Conservation (phyloP, 805 yeast species). For the Candida insectorum region DNA sequence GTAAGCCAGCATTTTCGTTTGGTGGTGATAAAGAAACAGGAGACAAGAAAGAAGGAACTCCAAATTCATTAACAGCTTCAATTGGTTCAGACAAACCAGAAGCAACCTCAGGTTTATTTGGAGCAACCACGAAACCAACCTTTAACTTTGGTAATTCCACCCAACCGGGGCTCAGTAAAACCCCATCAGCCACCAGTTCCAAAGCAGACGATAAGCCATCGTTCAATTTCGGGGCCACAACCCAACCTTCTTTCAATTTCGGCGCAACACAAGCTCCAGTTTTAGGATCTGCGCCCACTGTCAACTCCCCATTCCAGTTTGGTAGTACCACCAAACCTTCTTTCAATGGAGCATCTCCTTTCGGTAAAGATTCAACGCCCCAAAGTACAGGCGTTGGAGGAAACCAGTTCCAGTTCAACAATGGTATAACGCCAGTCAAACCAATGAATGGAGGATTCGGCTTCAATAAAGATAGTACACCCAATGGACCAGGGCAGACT, state of each 20-base stretch:
- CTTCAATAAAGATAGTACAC: conserved; percentile 7
- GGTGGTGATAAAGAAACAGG: conserved; percentile 1
- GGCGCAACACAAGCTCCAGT: conserved; percentile 4
- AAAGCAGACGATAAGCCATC: conserved; percentile 10
- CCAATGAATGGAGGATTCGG: conserved; percentile 7
- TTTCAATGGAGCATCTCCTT: conserved; percentile 26
- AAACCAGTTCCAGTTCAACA: conserved; percentile 6
- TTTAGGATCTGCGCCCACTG: too few species aligned
- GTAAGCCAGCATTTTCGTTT: conserved; percentile 1
- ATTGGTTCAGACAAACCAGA: not conserved
- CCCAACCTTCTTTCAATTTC: conserved; percentile 12
- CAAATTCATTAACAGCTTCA: conserved; percentile 1
- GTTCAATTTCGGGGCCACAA: conserved; percentile 11
- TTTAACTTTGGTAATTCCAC: conserved; percentile 12
- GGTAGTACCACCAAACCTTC: conserved; percentile 22
- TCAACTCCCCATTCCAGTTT: conserved; percentile 17
- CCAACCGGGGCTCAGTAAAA: too few species aligned
- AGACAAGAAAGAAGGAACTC: conserved; percentile 1
- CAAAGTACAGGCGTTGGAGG: not conserved
- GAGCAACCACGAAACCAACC: conserved; percentile 4
- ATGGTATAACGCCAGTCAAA: conserved; percentile 13
- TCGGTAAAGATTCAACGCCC: conserved; percentile 7
- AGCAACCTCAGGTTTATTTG: not conserved
- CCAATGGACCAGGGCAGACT: too few species aligned
- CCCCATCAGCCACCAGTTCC: too few species aligned